A percentile compares a stretch with the other conserved stretches of the same genome.
Evolutionary conservation across 1,284 basidiomycete species (phyloP).

Genomic region (Dichomitus squalens): DNA sequence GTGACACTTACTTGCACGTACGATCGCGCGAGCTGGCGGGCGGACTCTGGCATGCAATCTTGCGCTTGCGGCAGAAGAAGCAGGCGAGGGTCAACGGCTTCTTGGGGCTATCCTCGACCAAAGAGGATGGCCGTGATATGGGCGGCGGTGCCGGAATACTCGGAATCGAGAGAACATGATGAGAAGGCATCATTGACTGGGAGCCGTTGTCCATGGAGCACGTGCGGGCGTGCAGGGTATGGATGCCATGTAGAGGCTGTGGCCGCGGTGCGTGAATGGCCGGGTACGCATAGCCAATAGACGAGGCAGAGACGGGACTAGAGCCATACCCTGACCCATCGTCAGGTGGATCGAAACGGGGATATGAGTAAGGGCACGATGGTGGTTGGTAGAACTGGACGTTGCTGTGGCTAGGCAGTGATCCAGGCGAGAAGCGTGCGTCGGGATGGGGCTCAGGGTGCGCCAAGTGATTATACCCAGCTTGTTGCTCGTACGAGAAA

Average conservation of each 20-base stretch:
- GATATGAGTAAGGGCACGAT: constrained; percentile 22
- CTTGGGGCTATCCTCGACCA: constrained; percentile 37
- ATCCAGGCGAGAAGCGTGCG: constrained; percentile 6
- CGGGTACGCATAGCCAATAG: constrained; percentile 1
- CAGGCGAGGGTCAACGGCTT: constrained; percentile 46
- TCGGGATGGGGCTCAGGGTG: constrained; percentile 13
- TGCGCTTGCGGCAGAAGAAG: constrained; percentile 47
- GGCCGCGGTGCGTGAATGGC: constrained; percentile 22
- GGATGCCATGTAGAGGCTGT: constrained; percentile 16
- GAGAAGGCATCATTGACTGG: constrained; percentile 1
- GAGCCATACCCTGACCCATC: constrained; percentile 14
- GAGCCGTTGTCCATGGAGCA: constrained; percentile 7
- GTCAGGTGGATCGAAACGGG: constrained; percentile 12
- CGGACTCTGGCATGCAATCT: constrained; percentile 48
- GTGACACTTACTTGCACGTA: constrained; percentile 44
- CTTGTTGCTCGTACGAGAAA: constrained; percentile 3
- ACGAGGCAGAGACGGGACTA: constrained; percentile 6
- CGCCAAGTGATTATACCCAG: constrained; percentile 7
- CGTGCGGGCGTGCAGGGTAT: constrained; percentile 12
- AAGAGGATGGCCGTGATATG: constrained; percentile 26
- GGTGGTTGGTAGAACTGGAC: constrained; percentile 19
- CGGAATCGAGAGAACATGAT: constrained; percentile 26
- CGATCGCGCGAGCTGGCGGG: constrained; percentile 37
- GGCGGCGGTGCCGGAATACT: constrained; percentile 22
- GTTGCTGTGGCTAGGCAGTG: constrained; percentile 4